phyloP scores from a whole-genome alignment of 2,329 filamentous ascomycete genomes.

The Allantophomopsis lycopodina region DNA sequence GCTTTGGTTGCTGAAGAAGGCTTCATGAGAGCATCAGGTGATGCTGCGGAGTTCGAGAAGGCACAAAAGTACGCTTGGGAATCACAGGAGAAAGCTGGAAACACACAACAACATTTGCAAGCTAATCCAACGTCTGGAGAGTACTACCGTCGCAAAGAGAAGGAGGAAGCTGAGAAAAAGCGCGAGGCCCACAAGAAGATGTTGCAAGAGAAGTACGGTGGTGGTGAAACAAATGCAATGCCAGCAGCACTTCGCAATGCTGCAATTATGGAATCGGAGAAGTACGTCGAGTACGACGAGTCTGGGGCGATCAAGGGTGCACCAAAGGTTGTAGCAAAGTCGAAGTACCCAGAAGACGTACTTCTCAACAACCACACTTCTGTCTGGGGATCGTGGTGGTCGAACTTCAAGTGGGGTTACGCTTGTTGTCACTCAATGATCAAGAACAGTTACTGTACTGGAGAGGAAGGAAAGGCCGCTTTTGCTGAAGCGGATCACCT shows the following conservation, averaged over 20 bases:
- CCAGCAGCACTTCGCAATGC: constrained; percentile 51
- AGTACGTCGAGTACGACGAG: constrained; percentile 90
- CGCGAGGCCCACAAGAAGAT: constrained; percentile 54
- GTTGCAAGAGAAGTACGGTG: constrained; percentile 73
- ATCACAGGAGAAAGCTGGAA: constrained; percentile 68
- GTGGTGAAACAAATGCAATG: constrained; percentile 38
- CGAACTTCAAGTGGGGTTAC: constrained; percentile 90
- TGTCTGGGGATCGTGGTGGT: constrained; percentile 97
- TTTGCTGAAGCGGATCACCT: constrained; percentile 63
- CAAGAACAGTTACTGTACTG: constrained; percentile 97
- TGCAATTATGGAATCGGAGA: constrained; percentile 67
- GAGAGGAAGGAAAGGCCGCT: constrained; percentile 71
- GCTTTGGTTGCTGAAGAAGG: constrained; percentile 84
- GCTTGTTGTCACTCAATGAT: constrained; percentile 85
- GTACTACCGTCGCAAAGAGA: constrained; percentile 66
- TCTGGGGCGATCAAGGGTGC: constrained; percentile 80
- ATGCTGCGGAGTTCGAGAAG: constrained; percentile 82
- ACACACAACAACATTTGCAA: constrained; percentile 77
- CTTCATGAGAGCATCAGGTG: constrained; percentile 77
- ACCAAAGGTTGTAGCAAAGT: constrained; percentile 61
- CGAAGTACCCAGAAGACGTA: constrained; percentile 85
- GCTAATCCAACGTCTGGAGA: constrained; percentile 94
- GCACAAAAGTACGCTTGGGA: constrained; percentile 93
- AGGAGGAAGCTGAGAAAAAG: constrained; percentile 57
- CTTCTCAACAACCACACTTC: constrained; percentile 81